These are phyloP conservation scores for Biscogniauxia mediterranea DNA, from an alignment of 2,329 filamentous ascomycete genomes.

Conservation along the genomic window DNA sequence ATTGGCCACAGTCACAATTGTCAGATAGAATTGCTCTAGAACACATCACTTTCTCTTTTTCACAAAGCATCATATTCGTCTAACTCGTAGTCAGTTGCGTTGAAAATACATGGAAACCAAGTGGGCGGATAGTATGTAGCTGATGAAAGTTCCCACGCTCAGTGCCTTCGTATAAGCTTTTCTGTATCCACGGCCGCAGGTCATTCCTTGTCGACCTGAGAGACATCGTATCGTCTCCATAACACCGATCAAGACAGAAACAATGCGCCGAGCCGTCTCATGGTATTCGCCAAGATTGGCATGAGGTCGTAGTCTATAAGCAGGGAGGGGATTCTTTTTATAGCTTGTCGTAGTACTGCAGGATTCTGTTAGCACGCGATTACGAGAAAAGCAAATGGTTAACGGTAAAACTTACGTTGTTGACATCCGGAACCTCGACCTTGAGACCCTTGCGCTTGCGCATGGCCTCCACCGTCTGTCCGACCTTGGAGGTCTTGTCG, in stretches of 20 bases:
- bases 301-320: constrained; percentile 46
- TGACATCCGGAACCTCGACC: constrained; percentile 86
- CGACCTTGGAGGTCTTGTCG: constrained; percentile 78
- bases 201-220: constrained; percentile 29
- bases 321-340: constrained; percentile 56
- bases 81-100: constrained; percentile 31
- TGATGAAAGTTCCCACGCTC: constrained; percentile 27
- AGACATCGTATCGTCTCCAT: constrained; percentile 26
- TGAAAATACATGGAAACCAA: constrained; percentile 30
- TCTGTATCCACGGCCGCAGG: constrained; percentile 32
- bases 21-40: background rate
- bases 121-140: constrained; percentile 27
- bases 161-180: constrained; percentile 32
- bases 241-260: constrained; percentile 21
- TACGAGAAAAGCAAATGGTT: background rate
- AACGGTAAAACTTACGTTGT: constrained; percentile 72
- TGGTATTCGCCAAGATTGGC: constrained; percentile 41
- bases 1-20: background rate
- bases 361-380: constrained; percentile 39
- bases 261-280: constrained; percentile 38
- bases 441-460: constrained; percentile 99
- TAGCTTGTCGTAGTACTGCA: constrained; percentile 98
- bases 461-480: constrained; percentile 80
- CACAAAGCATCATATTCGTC: constrained; percentile 9
- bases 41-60: background rate